A percentile compares a stretch with the other conserved stretches of the same genome.
These are phyloP conservation scores for Xylaria sp. DNA, from an alignment of 2,329 filamentous ascomycete genomes.

Conservation along the genomic window DNA sequence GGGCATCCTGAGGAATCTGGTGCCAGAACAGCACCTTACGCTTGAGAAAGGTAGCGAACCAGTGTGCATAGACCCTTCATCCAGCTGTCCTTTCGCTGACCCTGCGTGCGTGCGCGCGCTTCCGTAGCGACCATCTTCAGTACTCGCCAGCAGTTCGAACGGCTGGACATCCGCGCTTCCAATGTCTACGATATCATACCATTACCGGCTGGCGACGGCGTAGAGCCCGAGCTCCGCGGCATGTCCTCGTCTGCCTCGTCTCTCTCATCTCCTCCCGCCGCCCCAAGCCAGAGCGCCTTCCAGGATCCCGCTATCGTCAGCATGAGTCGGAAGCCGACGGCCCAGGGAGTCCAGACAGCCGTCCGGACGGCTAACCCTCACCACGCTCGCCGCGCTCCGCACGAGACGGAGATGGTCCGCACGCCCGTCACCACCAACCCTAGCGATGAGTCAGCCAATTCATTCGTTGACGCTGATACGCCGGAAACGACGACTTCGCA, in stretches of 20 bases:
- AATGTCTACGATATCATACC: conserved; percentile 46
- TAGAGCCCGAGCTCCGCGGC: background rate
- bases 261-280: conserved; percentile 38
- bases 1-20: conserved; percentile 40
- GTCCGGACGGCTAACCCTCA: too few species aligned
- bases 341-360: conserved; percentile 37
- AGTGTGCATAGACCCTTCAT: too few species aligned
- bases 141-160: conserved; percentile 39
- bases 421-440: conserved; percentile 43
- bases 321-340: conserved; percentile 61
- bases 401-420: conserved; percentile 47
- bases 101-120: background rate
- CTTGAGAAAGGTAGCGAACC: conserved; percentile 40
- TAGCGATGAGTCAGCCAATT: conserved; percentile 43
- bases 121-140: conserved; percentile 35
- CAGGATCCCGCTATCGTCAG: conserved; percentile 87
- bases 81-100: conserved; percentile 12
- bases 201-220: conserved; percentile 7
- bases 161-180: conserved; percentile 39
- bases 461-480: conserved; percentile 44
- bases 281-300: conserved; percentile 59
- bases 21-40: conserved; percentile 43
- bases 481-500: conserved; percentile 28
- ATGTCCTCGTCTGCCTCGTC: conserved; percentile 1
- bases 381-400: conserved; percentile 47